These are phyloP conservation scores for Leersia perrieri DNA, from an alignment of 176 grass and related monocot genomes.

Conservation along the genomic window DNA sequence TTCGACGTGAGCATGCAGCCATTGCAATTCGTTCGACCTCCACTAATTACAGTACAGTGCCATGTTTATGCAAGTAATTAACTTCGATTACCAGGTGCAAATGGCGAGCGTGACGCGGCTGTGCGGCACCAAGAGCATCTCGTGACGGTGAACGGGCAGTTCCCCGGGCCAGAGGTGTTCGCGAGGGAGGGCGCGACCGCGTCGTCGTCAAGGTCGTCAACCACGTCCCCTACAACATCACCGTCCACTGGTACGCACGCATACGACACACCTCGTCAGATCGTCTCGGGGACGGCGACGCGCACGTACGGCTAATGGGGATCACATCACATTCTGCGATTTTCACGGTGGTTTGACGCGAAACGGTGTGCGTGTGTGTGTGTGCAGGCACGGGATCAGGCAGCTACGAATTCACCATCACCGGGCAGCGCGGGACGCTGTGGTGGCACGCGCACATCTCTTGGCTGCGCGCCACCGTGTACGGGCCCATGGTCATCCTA, in stretches of 20 bases:
- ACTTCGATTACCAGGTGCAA: too few species aligned
- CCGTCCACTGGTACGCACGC: slow-evolving; percentile 68
- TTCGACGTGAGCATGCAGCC: too few species aligned
- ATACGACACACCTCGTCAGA: too few species aligned
- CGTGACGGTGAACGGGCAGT: slow-evolving; percentile 62
- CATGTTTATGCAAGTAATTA: too few species aligned
- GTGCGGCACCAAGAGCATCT: slow-evolving; percentile 56
- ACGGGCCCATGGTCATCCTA: slow-evolving; percentile 7
- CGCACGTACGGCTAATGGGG: not conserved
- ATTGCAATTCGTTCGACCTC: too few species aligned
- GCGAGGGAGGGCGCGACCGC: slow-evolving; percentile 50
- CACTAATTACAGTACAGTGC: too few species aligned
- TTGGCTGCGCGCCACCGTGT: not conserved
- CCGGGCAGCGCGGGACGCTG: slow-evolving; percentile 55
- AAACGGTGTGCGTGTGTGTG: too few species aligned
- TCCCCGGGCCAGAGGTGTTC: slow-evolving; percentile 50
- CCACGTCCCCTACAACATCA: slow-evolving; percentile 43
- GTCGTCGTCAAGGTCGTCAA: slow-evolving; percentile 49
- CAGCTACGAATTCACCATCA: slow-evolving; percentile 54
- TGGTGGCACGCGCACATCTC: slow-evolving; percentile 36
- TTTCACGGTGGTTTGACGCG: not conserved
- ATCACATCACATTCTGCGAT: not conserved
- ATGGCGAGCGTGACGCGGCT: slow-evolving; percentile 27
- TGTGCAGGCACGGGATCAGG: slow-evolving; percentile 50
- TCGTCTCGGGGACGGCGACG: too few species aligned